Evolutionary conservation across 164 flowering plant genomes (phyloP).

Genomic region (Buxus sempervirens): DNA sequence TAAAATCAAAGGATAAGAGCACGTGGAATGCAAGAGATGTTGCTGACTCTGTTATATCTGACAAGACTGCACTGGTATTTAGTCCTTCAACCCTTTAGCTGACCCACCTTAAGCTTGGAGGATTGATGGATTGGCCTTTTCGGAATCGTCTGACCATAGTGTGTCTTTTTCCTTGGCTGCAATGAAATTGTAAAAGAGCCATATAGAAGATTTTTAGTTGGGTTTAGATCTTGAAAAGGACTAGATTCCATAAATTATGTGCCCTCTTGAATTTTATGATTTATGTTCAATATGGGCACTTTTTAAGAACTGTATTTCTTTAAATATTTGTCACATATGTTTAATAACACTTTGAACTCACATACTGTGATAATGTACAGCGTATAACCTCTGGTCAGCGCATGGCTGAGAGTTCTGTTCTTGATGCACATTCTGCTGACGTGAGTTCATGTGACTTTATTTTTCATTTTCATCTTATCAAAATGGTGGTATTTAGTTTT

Average conservation of each 20-base stretch:
- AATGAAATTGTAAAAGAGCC: not conserved
- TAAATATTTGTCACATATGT: not conserved
- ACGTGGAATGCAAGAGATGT: constrained; percentile 89
- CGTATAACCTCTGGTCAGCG: constrained; percentile 84
- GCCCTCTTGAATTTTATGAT: too few relatives aligned
- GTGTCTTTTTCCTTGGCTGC: not conserved
- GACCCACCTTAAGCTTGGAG: not conserved
- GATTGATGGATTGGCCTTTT: not conserved
- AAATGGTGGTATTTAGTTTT: not conserved
- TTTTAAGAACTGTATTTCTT: not conserved
- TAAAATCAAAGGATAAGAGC: constrained; percentile 72
- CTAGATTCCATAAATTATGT: too few relatives aligned
- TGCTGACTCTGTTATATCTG: constrained; percentile 89
- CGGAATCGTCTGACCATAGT: too few relatives aligned
- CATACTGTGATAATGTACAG: constrained; percentile 35
- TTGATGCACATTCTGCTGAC: constrained; percentile 66
- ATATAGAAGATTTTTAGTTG: not conserved
- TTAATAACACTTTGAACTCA: constrained; percentile 9
- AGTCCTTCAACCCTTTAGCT: not conserved
- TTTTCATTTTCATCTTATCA: not conserved
- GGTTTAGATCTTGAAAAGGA: too few relatives aligned
- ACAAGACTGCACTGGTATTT: constrained; percentile 61
- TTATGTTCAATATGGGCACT: too few relatives aligned
- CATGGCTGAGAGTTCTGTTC: constrained; percentile 78
- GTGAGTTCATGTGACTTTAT: constrained; percentile 36